A percentile compares a stretch with the other conserved stretches of the same genome.
These are phyloP conservation scores for Discostella pseudostelligera DNA, from an alignment of 108 stramenopile genomes.

Conservation along the genomic window DNA sequence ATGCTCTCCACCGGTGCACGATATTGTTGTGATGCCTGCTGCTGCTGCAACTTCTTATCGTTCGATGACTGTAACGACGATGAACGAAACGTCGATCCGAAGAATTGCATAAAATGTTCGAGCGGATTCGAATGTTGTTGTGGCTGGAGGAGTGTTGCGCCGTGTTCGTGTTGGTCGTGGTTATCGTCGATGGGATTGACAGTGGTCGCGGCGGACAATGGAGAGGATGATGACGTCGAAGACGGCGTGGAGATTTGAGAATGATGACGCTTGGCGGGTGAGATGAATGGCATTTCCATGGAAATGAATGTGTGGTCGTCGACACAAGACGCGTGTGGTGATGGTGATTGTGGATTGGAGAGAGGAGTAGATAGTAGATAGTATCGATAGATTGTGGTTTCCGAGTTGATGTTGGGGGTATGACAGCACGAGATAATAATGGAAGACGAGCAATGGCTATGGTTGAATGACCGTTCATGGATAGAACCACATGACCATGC, in stretches of 20 bases:
- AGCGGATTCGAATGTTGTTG: neutral
- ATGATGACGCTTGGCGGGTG: constrained; percentile 3
- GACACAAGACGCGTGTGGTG: too few relatives aligned
- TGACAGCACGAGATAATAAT: too few relatives aligned
- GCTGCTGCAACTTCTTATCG: constrained; percentile 4
- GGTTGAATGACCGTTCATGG: too few relatives aligned
- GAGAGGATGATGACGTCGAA: constrained; percentile 1
- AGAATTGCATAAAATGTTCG: neutral
- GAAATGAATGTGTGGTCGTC: neutral
- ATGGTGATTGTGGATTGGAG: neutral
- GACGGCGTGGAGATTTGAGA: constrained; percentile 11
- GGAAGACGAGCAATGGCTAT: too few relatives aligned
- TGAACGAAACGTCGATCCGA: neutral
- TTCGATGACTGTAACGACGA: neutral
- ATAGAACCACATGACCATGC: too few relatives aligned
- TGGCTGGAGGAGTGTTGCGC: neutral
- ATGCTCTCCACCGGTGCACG: neutral
- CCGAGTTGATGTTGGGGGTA: too few relatives aligned
- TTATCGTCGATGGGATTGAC: neutral
- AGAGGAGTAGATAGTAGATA: too few relatives aligned
- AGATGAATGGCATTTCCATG: neutral
- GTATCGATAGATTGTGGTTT: too few relatives aligned
- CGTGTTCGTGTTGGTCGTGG: neutral
- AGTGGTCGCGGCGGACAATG: neutral
- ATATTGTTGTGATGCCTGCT: neutral